Conservation (phyloP, 257 asterid genomes). For the Coffea eugenioides region DNA sequence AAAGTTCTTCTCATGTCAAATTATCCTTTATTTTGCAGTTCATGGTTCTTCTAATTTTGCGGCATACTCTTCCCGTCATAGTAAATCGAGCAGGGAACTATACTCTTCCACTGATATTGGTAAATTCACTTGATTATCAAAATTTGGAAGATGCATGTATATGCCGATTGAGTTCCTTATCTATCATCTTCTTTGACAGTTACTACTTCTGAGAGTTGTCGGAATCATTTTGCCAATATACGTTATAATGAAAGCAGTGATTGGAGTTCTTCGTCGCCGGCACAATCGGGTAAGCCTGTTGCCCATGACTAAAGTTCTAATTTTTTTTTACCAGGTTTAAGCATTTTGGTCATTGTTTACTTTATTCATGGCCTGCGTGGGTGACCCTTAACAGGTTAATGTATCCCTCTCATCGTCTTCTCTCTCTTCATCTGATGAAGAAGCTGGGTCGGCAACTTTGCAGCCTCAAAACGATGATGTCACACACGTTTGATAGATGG, state of each 20-base stretch:
- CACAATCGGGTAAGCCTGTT: slow-evolving; percentile 46
- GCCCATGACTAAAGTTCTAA: not conserved
- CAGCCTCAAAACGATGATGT: slow-evolving; percentile 15
- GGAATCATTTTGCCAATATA: slow-evolving; percentile 85
- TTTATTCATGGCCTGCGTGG: slow-evolving; percentile 7
- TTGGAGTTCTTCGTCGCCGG: slow-evolving; percentile 51
- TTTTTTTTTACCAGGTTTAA: not conserved
- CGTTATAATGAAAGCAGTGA: slow-evolving; percentile 75
- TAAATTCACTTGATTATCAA: slow-evolving; percentile 28
- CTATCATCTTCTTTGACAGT: slow-evolving; percentile 39
- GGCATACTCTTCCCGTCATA: slow-evolving; percentile 80
- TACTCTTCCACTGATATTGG: slow-evolving; percentile 74
- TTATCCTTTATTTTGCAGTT: slow-evolving; percentile 47
- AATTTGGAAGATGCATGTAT: slow-evolving; percentile 3
- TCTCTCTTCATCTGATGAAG: slow-evolving; percentile 49
- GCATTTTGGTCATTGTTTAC: not conserved
- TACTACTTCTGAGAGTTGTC: slow-evolving; percentile 54
- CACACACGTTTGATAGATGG: slow-evolving; percentile 9
- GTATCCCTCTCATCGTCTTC: slow-evolving; percentile 28
- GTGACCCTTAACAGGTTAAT: slow-evolving; percentile 38
- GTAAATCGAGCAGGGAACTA: slow-evolving; percentile 61
- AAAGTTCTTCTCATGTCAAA: not conserved
- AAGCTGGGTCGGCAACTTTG: slow-evolving; percentile 29
- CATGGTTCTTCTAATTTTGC: slow-evolving; percentile 73
- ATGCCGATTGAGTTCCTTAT: slow-evolving; percentile 12